Conservation (phyloP, 1,139 yeast genomes). For the Suhomyces taliae region DNA sequence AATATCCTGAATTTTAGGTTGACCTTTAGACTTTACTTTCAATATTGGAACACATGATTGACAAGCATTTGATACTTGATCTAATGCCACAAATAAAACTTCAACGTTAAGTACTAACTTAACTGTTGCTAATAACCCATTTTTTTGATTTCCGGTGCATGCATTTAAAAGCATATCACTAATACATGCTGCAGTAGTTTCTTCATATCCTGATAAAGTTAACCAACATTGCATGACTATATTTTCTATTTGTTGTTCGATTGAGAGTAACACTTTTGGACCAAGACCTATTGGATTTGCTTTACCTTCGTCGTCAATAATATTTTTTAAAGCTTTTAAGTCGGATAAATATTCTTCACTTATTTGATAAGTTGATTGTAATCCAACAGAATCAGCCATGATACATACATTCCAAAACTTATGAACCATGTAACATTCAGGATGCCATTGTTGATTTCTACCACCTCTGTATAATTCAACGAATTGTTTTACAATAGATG, state of each 20-base stretch:
- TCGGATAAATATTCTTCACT: constrained; percentile 12
- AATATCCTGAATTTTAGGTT: constrained; percentile 1
- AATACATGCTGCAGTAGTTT: constrained; percentile 86
- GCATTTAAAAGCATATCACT: constrained; percentile 91
- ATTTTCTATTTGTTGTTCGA: constrained; percentile 67
- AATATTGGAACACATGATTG: constrained; percentile 16
- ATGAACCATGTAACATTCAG: constrained; percentile 97
- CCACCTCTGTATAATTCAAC: constrained; percentile 93
- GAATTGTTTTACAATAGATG: constrained; percentile 89
- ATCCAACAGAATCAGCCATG: constrained; percentile 63
- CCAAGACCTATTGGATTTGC: constrained; percentile 28
- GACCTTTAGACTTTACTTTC: constrained; percentile 9
- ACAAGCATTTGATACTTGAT: constrained; percentile 45
- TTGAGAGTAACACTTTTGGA: constrained; percentile 51
- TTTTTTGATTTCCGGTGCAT: constrained; percentile 68
- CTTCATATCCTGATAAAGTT: constrained; percentile 85
- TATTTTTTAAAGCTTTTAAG: constrained; percentile 12
- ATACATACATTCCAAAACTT: constrained; percentile 93
- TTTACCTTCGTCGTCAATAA: constrained; percentile 9
- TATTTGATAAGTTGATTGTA: constrained; percentile 34
- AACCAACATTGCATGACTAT: constrained; percentile 85
- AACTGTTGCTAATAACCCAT: constrained; percentile 74
- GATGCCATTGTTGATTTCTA: constrained; percentile 97
- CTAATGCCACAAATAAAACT: constrained; percentile 75
- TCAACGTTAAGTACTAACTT: constrained; percentile 73